Evolutionary conservation across 306 rosid species (phyloP).

Genomic region (Chamaecrista fasciculata): DNA sequence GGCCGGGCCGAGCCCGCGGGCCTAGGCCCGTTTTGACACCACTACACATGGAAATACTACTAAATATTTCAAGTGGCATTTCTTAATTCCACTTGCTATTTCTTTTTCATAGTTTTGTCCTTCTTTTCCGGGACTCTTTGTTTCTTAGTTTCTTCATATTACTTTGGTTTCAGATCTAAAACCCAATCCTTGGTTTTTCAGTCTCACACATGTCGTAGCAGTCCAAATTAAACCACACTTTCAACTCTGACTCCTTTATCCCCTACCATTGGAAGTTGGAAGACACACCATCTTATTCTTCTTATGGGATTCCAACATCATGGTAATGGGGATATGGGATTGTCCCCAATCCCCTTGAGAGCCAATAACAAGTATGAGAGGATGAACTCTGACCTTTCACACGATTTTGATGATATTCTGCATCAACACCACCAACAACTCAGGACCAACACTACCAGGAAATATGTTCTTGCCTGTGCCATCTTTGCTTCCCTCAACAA

Average conservation of each 20-base stretch:
- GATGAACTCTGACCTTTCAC: constrained; percentile 55
- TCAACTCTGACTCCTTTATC: no score
- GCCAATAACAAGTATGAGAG: constrained; percentile 58
- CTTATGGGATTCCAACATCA: constrained; percentile 57
- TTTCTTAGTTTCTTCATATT: no score
- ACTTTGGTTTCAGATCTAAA: constrained; percentile 44
- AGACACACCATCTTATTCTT: neutral
- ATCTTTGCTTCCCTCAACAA: constrained; percentile 81
- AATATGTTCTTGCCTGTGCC: constrained; percentile 70
- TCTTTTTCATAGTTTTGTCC: constrained; percentile 9
- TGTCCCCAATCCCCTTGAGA: constrained; percentile 57
- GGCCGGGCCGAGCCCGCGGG: no score
- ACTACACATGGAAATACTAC: neutral
- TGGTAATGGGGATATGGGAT: constrained; percentile 51
- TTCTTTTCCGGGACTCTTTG: neutral
- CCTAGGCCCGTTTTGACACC: no score
- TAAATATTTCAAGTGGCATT: constrained; percentile 23
- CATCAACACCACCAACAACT: constrained; percentile 35
- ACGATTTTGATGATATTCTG: constrained; percentile 42
- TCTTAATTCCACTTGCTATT: constrained; percentile 11
- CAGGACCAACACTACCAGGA: constrained; percentile 43
- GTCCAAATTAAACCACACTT: constrained; percentile 7
- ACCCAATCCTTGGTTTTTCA: constrained; percentile 14
- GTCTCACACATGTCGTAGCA: constrained; percentile 5
- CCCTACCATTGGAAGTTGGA: constrained; percentile 15